Percentiles rank a stretch among this genome's conserved stretches.
Evolutionary conservation across 23 red algal species (phyloP).

Genomic region (Gracilaria caudata): DNA sequence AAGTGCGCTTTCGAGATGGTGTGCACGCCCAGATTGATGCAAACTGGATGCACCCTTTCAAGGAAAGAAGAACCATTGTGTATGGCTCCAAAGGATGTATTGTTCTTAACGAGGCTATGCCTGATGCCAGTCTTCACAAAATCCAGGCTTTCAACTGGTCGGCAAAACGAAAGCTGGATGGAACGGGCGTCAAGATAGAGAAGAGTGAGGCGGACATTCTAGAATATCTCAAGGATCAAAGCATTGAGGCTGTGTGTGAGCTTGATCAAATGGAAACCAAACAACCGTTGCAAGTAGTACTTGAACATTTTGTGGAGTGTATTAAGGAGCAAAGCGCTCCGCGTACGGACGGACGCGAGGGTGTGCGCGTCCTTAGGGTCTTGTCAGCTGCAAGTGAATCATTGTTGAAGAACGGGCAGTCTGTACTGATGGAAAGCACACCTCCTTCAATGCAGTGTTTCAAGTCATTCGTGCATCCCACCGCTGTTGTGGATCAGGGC

Average conservation of each 20-base stretch:
- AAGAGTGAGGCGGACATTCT: constrained; percentile 29
- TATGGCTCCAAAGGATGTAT: constrained; percentile 65
- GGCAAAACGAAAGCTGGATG: constrained; percentile 12
- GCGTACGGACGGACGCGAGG: constrained; percentile 60
- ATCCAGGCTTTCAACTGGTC: constrained; percentile 53
- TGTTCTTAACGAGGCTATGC: constrained; percentile 62
- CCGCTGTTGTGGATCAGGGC: constrained; percentile 68
- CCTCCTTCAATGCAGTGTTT: not conserved
- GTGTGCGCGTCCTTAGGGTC: constrained; percentile 45
- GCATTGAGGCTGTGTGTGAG: not conserved
- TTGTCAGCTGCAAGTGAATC: constrained; percentile 51
- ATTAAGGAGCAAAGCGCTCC: constrained; percentile 4
- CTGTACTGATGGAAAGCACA: not conserved
- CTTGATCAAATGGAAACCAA: not conserved
- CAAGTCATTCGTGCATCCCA: constrained; percentile 37
- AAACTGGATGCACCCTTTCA: constrained; percentile 72
- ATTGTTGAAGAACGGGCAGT: constrained; percentile 15
- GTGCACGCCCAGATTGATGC: constrained; percentile 47
- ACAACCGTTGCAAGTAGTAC: constrained; percentile 39
- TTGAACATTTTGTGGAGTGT: constrained; percentile 48
- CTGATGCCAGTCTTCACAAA: not conserved
- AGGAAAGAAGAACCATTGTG: constrained; percentile 63
- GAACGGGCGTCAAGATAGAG: constrained; percentile 33
- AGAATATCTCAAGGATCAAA: constrained; percentile 26
- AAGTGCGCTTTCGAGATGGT: constrained; percentile 38